phyloP scores from a whole-genome alignment of 164 flowering plant species.

The Protea cynaroides region DNA sequence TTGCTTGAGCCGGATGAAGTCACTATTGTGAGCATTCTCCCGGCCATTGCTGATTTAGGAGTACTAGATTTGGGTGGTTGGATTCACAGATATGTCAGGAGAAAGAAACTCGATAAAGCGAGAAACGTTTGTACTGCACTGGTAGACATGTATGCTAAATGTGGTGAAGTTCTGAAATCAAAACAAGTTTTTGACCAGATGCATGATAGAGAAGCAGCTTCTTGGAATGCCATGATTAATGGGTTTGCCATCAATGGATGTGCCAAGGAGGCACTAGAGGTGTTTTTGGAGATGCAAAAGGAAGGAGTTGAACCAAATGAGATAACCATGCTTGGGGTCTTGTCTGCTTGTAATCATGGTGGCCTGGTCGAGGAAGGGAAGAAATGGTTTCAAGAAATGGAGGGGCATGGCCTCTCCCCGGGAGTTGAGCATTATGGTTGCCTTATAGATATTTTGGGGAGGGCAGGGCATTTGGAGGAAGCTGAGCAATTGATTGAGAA shows the following conservation, averaged over 20 bases:
- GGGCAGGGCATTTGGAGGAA: slow-evolving; percentile 72
- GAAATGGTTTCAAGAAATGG: slow-evolving; percentile 57
- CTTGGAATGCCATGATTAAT: slow-evolving; percentile 83
- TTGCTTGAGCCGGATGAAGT: slow-evolving; percentile 54
- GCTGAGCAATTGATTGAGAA: slow-evolving; percentile 51
- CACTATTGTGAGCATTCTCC: slow-evolving; percentile 59
- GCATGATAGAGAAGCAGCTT: slow-evolving; percentile 31
- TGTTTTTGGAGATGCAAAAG: slow-evolving; percentile 46
- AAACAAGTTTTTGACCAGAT: slow-evolving; percentile 39
- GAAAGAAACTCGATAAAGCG: slow-evolving; percentile 40
- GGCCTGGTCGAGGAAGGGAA: slow-evolving; percentile 79
- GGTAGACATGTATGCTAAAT: slow-evolving; percentile 79
- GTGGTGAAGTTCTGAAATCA: slow-evolving; percentile 62
- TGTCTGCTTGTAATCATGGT: slow-evolving; percentile 76
- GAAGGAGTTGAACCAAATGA: slow-evolving; percentile 49
- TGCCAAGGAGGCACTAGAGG: slow-evolving; percentile 54
- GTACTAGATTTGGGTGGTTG: slow-evolving; percentile 63
- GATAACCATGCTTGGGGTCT: slow-evolving; percentile 58
- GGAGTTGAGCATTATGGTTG: slow-evolving; percentile 79
- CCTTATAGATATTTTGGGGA: slow-evolving; percentile 67
- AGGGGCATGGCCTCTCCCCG: slow-evolving; percentile 33
- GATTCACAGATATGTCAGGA: slow-evolving; percentile 46
- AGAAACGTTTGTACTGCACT: slow-evolving; percentile 56
- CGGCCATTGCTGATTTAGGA: slow-evolving; percentile 79
- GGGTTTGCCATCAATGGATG: slow-evolving; percentile 73